phyloP scores from a whole-genome alignment of 1,139 yeast genomes.

The Petasospora fabianii region DNA sequence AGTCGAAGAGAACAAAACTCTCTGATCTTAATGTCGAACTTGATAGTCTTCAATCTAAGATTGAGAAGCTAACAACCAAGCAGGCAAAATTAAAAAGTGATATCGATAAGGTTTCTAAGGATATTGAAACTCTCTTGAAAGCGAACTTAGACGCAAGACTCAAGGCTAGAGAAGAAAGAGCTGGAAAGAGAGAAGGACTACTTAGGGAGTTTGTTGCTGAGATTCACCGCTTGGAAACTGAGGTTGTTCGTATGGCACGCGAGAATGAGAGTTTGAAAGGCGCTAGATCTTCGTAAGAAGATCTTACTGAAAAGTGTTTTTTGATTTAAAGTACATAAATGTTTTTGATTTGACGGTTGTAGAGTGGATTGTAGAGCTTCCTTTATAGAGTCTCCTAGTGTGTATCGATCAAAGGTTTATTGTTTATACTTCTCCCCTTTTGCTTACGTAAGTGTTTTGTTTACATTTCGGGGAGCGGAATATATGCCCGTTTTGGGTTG shows the following conservation, averaged over 20 bases:
- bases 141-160: conserved; percentile 30
- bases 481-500: too few species aligned
- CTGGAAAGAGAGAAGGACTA: conserved; percentile 26
- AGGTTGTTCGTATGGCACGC: conserved; percentile 1
- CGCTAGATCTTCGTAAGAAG: too few species aligned
- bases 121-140: conserved; percentile 31
- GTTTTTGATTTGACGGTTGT: too few species aligned
- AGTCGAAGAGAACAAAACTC: conserved; percentile 25
- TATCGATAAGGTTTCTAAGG: conserved; percentile 27
- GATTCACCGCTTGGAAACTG: conserved; percentile 24
- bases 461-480: too few species aligned
- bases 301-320: too few species aligned
- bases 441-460: too few species aligned
- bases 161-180: conserved; percentile 28
- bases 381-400: too few species aligned
- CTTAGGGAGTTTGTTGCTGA: conserved; percentile 27
- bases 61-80: conserved; percentile 34
- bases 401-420: too few species aligned
- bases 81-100: conserved; percentile 30
- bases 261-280: conserved; percentile 1
- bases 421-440: too few species aligned
- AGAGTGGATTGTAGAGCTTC: too few species aligned
- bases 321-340: too few species aligned
- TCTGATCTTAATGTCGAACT: conserved; percentile 32
- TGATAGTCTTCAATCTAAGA: conserved; percentile 32